These are phyloP conservation scores for Oxyria digyna DNA, from an alignment of 148 eudicot genomes.

Conservation along the genomic window DNA sequence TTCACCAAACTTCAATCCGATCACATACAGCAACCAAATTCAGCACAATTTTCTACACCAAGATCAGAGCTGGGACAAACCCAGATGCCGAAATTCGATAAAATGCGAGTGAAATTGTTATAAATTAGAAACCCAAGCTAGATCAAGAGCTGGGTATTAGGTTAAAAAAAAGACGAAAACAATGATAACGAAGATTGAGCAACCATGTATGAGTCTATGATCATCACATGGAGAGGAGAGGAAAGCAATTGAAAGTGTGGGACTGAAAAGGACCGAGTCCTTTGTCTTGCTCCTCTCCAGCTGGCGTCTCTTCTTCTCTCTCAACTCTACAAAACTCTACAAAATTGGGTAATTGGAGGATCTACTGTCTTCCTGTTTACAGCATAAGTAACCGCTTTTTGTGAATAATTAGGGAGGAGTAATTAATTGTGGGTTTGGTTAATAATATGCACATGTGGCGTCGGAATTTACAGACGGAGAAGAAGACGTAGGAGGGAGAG, in stretches of 20 bases:
- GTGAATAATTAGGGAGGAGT: neutral
- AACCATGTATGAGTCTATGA: too few species aligned
- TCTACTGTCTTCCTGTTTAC: neutral
- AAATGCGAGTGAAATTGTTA: neutral
- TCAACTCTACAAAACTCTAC: neutral
- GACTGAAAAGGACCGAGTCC: constrained; percentile 31
- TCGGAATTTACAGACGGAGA: neutral
- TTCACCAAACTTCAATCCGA: neutral
- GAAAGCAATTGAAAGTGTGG: constrained; percentile 20
- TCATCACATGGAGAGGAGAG: constrained; percentile 1
- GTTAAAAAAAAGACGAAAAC: constrained; percentile 1
- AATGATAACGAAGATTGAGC: neutral
- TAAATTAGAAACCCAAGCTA: neutral
- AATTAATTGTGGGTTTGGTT: neutral
- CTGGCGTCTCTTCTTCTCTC: constrained; percentile 11
- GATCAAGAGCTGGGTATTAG: neutral
- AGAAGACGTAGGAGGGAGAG: neutral
- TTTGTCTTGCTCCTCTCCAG: neutral
- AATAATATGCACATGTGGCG: neutral
- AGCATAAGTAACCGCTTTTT: neutral
- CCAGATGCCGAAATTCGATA: neutral
- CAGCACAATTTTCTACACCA: neutral
- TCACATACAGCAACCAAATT: neutral
- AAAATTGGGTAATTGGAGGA: neutral
- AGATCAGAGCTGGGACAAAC: neutral